Base-by-base conservation (phyloP, 2,329 filamentous ascomycete species). In the Neobulgaria alba region DNA sequence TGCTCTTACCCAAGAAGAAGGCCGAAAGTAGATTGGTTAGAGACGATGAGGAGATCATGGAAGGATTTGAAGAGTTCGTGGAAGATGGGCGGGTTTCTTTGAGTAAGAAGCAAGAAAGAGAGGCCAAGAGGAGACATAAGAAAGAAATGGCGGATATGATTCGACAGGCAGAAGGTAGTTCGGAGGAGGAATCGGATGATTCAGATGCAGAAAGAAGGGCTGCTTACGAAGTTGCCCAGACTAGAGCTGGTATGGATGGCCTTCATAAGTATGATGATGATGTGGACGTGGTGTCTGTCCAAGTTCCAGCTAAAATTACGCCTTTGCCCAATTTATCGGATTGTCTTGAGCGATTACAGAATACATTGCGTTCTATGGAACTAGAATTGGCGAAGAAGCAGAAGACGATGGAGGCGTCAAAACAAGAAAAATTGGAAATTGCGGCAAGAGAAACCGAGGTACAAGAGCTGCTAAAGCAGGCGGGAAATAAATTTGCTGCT, bases 21-120 rank as follows among this genome's bases (percentile, higher is more conserved):
- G 73, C 77, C 23, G 74, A 88, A 46, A 84, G 82, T 4, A 75
- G 90, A 1, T 72, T 96, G 2, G 74, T 88, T 4, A 75, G 73
- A 31, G 88, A 95, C 23, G 90, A 96, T 53, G 90, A 96, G 58
- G 87, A 96, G 56, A 73, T 95, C 0, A 85, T 85, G 29, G 92
- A 96, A 64, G 89, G 88, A 0, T 96, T 94, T 53, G 90, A 96
- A 45, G 82, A 90, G 40, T 95, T 85, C 54, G 85, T 92, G 7
- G 85, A 92, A 30, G 86, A 95, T 57, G 87, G 85, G 7, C 77
- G 77, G 5, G 75, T 95, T 8, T 76, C 85, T 1, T 69, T 95
- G 0, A 86, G 88, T 23, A 78, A 73, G 47, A 85, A 83, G 46
- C 87, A 87, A 0, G 85, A 92, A 62, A 77, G 75, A 15, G 85